Percentiles rank a stretch among this genome's conserved stretches.
Evolutionary conservation across 441 rosid species (phyloP).

Genomic region (California macrophylla): DNA sequence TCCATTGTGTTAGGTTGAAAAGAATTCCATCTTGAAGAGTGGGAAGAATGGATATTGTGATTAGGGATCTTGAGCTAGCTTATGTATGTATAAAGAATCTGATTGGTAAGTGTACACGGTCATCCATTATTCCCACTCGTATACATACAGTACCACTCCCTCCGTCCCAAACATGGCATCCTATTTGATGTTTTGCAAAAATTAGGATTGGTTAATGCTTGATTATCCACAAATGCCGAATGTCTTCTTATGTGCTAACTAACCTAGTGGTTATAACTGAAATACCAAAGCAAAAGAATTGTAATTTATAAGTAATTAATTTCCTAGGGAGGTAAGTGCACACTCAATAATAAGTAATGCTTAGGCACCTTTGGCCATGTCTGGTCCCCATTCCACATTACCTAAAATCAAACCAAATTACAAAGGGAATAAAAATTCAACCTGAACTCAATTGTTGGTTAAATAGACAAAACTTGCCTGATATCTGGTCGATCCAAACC

Average conservation of each 20-base stretch:
- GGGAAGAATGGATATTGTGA: not conserved
- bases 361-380: not conserved
- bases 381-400: not conserved
- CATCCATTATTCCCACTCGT: not conserved
- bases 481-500: too few relatives aligned
- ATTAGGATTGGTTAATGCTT: too few relatives aligned
- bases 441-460: not conserved
- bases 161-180: not conserved
- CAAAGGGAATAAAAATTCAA: not conserved
- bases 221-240: too few relatives aligned
- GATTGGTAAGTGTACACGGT: not conserved
- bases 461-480: too few relatives aligned
- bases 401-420: not conserved
- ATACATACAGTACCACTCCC: not conserved
- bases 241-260: too few relatives aligned
- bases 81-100: not conserved
- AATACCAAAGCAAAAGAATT: too few relatives aligned
- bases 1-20: not conserved
- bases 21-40: not conserved
- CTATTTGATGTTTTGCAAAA: not conserved
- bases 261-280: too few relatives aligned
- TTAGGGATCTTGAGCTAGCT: not conserved
- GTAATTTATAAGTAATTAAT: too few relatives aligned
- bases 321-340: not conserved
- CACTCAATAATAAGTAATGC: not conserved